Evolutionary conservation across 1,284 basidiomycete species (phyloP), one percentile per base, ranked within the genome.

Genomic region (Pseudozyma sp.): DNA sequence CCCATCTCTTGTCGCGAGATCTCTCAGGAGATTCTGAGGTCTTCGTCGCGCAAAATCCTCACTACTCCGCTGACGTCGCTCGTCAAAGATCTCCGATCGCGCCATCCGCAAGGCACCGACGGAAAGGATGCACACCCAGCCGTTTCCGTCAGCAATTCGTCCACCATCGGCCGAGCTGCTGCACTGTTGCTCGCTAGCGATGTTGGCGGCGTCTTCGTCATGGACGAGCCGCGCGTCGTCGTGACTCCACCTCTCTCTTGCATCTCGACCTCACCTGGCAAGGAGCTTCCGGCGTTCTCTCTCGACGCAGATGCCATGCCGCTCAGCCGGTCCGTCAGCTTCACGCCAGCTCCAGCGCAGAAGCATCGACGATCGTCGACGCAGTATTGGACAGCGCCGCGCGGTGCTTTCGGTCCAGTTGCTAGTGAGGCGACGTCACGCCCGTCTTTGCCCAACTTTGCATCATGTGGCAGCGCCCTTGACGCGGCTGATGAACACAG

Each of bases 181-280:
- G 59, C 72, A 2, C 42, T 75, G 16, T 19, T 75, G 58, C 72
- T 68, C 5, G 62, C 68, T 2, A 67, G 64, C 8, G 60, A 58
- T 7, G 56, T 68, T 13, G 53, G 56, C 5, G 72, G 72, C 6
- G 54, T 71, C 3, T 71, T 64, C 35, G 68, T 71, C 3, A 46
- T 71, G 24, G 72, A 75, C 29, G 72, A 75, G 53, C 63, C 64
- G 3, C 58, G 58, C 14, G 54, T 64, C 16, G 43, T 66, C 39
- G 68, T 68, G 72, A 75, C 64, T n/a, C 72, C 72, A 14, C 72
- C 68, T 40, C 61, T 71, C 2, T 65, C 72, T 4, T 52, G 63
- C 30, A 56, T 71, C 34, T 75, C 72, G 6, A 60, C 68, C 9
- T 70, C 68, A 24, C 69, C 69, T 11, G 48, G 60, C 29, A 59